Evolutionary conservation across 1,139 yeast species (phyloP), one percentile per base, ranked within the genome.

Genomic region (Yamadazyma mexicana): DNA sequence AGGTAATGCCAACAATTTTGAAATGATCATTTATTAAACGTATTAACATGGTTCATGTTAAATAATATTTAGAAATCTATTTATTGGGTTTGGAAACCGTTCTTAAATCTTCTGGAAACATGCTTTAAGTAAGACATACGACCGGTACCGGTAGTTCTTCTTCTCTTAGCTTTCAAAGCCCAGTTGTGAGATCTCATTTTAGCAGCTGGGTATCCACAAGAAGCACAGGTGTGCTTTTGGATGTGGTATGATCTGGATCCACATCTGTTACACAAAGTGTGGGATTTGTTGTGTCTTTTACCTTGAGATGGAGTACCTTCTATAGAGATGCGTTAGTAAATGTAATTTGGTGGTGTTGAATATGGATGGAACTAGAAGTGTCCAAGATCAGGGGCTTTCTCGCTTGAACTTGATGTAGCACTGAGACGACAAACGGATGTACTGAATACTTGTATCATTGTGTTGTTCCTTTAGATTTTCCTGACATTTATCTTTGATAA

Each of bases 241-340:
- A 85, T 77, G 82, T 94, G 98, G 95, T 91, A 92, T 52, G 97
- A 85, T 82, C 98, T 96, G 70, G 81, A 79, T 66, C 98, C 98
- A 82, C 99, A 92, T 86, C 98, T 89, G 83, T 85, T 88, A 83
- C 99, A 94, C 78, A 91, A 81, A 71, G 95, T 87, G 89, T 92
- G 99, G 73, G 98, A 85, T 83, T 94, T 94, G 94, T 87, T 91
- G 89, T 92, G 98, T 78, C 95, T 89, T 82, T 91, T 92, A 85
- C 98, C 98, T 83, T 88, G 85, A 75, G 97, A 88, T 81, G 98
- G 96, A 77, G 98, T 92, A 88, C 98, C 98, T 91, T 92, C 96
- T 88, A 68, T 64, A 48, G 40, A 8, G 17, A 44, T 44, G 46
- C 37, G 53, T 49, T 49, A 49, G 53, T 49, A 49, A 22, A 30